Evolutionary conservation across 495 filamentous ascomycete genomes (phyloP), one percentile per base, ranked within the genome.

Genomic region (Lentithecium fluviatile): DNA sequence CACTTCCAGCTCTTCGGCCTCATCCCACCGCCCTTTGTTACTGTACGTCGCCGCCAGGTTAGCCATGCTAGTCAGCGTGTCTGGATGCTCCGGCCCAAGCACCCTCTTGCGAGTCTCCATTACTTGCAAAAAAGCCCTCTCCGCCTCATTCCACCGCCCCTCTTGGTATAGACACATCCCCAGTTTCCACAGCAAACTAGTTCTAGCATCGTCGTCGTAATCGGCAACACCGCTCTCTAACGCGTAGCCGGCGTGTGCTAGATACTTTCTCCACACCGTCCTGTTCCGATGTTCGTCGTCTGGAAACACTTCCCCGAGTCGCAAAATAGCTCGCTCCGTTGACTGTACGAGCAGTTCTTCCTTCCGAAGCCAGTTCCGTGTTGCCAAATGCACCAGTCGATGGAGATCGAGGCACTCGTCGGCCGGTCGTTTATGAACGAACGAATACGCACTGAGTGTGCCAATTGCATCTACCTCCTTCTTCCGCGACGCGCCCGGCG

Each of bases 311-410:
- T 67, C 17, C 40, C 24, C 45, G 36, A 70, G 36, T 15, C 42
- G 70, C 11, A 45, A 51, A 69, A 52, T 36, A 25, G 12, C 20
- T 62, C 67, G 26, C 64, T 45, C 38, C 55, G 54, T 59, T 57
- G 67, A 6, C n/a, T n/a, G n/a, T n/a, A n/a, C n/a, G n/a, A n/a
- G n/a, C n/a, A n/a, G n/a, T n/a, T n/a, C n/a, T n/a, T n/a, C n/a
- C n/a, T n/a, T n/a, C n/a, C n/a, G n/a, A n/a, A 76, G 45, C 74
- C 73, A 76, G 50, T 67, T 69, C 42, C 72, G 51, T 0, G 64
- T 73, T 13, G 71, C 70, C n/a, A 75, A 60, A 68, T 74, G 73
- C 24, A 78, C 73, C 1, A 78, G 68, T 48, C 67, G 69, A 56
- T 77, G 74, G 21, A 76, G 17, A 42, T 64, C 60, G 37, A 66